A percentile compares a stretch with the other conserved stretches of the same genome.
phyloP scores from a whole-genome alignment of 2,329 filamentous ascomycete species.

The Penicillium sp. region DNA sequence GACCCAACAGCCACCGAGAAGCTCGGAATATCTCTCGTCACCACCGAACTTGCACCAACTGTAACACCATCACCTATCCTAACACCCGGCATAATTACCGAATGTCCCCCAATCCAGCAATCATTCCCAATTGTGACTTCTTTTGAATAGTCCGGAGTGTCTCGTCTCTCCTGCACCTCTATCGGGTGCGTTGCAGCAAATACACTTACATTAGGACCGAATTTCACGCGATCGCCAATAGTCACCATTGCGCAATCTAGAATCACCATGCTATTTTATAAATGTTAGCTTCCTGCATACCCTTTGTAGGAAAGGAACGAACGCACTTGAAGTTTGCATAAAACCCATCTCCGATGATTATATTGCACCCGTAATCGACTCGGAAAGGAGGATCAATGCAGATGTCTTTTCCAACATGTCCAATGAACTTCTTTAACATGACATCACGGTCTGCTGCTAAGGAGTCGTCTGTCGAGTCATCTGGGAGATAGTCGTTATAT shows the following conservation, averaged over 20 bases:
- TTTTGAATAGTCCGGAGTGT: conserved; percentile 44
- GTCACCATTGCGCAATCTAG: conserved; percentile 49
- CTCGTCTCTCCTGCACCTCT: conserved; percentile 41
- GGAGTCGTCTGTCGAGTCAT: conserved; percentile 7
- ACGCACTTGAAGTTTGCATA: conserved; percentile 21
- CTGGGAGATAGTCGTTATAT: conserved; percentile 8
- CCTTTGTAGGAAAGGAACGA: neutral
- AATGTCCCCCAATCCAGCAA: conserved; percentile 45
- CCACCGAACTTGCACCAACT: conserved; percentile 30
- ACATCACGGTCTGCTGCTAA: neutral
- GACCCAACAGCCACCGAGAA: conserved; percentile 9
- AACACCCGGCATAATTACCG: conserved; percentile 35
- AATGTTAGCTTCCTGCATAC: neutral
- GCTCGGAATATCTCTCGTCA: conserved; percentile 24
- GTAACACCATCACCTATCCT: conserved; percentile 36
- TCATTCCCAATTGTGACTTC: conserved; percentile 43
- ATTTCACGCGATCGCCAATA: conserved; percentile 49
- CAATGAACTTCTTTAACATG: conserved; percentile 15
- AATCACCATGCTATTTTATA: conserved; percentile 53
- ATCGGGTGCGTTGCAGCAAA: conserved; percentile 50
- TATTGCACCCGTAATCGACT: conserved; percentile 23
- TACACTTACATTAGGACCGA: conserved; percentile 49
- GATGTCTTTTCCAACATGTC: conserved; percentile 12
- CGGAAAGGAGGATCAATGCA: conserved; percentile 19
- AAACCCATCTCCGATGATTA: conserved; percentile 17